Evolutionary conservation across 768 basidiomycete species (phyloP), one percentile per base, ranked within the genome.

Genomic region (Coprinopsis cinerea): DNA sequence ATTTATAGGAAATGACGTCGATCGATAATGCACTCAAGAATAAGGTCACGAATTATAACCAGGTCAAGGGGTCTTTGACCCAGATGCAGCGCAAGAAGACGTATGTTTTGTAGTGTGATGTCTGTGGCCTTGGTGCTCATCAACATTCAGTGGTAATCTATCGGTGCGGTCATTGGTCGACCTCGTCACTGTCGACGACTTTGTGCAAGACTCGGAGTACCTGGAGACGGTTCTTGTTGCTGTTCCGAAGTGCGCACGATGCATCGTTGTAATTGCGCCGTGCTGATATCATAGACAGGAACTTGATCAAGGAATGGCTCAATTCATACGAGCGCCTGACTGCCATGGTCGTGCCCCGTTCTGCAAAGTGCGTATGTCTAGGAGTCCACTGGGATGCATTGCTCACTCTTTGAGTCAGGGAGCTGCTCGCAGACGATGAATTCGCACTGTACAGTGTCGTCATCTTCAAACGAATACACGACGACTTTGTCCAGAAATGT

Each of bases 41-140:
- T 35, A 97, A 96, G 67, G 69, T 92, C 34, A 88, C 85, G 58
- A 85, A 82, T 61, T 99, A 99, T 68, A 94, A 93, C 62, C 71
- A 95, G 11, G 88, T 92, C 43, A 99, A 99, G 66, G 95, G 95
- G 0, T 85, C 89, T 41, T 73, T 98, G 44, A 80, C 83, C 2
- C 87, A 92, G 61, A 83, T 98, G 77, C 91, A 95, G 62, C 83
- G 96, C 57, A 98, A 92, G 82, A 88, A 89, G 74, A 82, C 81
- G 94, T 95, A 62, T 52, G 22, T 25, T 49, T 28, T 41, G n/a
- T n/a, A n/a, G n/a, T n/a, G n/a, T n/a, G n/a, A n/a, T n/a, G n/a
- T n/a, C n/a, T n/a, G n/a, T n/a, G n/a, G n/a, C n/a, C n/a, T n/a
- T n/a, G n/a, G n/a, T n/a, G n/a, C n/a, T n/a, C n/a, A 34, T 53